Conservation (phyloP, 805 yeast genomes). For the Cyberlindnera sargentensis region DNA sequence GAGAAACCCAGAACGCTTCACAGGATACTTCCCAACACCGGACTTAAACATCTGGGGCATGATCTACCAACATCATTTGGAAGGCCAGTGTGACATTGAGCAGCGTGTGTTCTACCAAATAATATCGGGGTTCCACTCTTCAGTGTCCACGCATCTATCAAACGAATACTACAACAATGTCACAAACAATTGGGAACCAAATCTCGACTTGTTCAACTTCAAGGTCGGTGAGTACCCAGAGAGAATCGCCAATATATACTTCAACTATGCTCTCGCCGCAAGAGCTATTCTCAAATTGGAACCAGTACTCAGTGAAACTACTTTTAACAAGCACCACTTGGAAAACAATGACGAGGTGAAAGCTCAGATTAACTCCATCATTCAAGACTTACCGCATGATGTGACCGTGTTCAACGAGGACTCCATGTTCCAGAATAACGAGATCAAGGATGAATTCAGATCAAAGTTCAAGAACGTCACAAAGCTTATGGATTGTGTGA, state of each 20-base stretch:
- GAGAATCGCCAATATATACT: constrained; percentile 80
- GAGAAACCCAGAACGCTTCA: constrained; percentile 91
- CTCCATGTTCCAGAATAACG: constrained; percentile 39
- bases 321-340: constrained; percentile 37
- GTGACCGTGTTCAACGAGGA: constrained; percentile 42
- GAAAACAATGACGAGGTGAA: constrained; percentile 40
- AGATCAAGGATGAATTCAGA: constrained; percentile 82
- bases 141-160: constrained; percentile 87
- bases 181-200: constrained; percentile 80
- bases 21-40: constrained; percentile 93
- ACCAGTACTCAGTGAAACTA: constrained; percentile 42
- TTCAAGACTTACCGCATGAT: constrained; percentile 18
- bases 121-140: constrained; percentile 91
- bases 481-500: constrained; percentile 95
- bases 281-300: constrained; percentile 70
- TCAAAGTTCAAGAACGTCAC: constrained; percentile 83
- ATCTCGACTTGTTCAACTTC: constrained; percentile 72
- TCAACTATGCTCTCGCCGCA: constrained; percentile 83
- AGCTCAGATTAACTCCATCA: constrained; percentile 28
- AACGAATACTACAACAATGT: constrained; percentile 69
- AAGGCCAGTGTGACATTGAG: constrained; percentile 62
- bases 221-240: constrained; percentile 88
- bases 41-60: constrained; percentile 90
- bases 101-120: constrained; percentile 83
- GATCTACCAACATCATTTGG: constrained; percentile 68